Evolutionary conservation across 1,284 basidiomycete species (phyloP), one percentile per base, ranked within the genome.

Genomic region (Termitomyces sp.): DNA sequence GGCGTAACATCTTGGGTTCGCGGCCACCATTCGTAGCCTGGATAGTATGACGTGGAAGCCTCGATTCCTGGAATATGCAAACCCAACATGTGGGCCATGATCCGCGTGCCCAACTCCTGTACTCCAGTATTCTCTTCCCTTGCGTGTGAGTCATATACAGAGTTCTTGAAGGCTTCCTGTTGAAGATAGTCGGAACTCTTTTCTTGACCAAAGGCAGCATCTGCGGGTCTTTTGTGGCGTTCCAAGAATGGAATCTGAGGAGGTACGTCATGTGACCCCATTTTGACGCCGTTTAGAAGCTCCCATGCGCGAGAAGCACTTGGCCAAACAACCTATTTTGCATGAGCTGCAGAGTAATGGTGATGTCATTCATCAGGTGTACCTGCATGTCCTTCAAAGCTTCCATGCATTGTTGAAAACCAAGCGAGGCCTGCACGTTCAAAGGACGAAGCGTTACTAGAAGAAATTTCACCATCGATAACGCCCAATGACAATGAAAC

Each of bases 11-110:
- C 69, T 43, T 62, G 64, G 38, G 69, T 62, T 46, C 78, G 77
- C 14, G 83, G 81, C 84, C 84, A 88, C 84, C 83, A 87, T 62
- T 86, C 84, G 62, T 83, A 87, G 16, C 81, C 84, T n/a, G 85
- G 79, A 65, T 78, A 78, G 64, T 79, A 83, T 16, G 82, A 81
- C 13, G 81, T 78, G 21, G 83, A 81, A 6, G 81, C 72, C 53
- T 84, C 79, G 34, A 82, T 68, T 21, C 80, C 78, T 30, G 83
- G 78, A 49, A 82, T 72, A 59, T 81, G 78, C 31, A 84, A 66
- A 5, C 84, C 85, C 26, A 88, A 68, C 76, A 86, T 83, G 54
- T 86, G 81, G n/a, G 83, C 80, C 76, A 87, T 81, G 54, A 84
- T 74, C 40, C 81, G 77, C 34, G 76, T 77, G 57, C 77, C 78